Percentiles rank a stretch among this genome's conserved stretches.
Conservation (phyloP, 176 grass and related monocot species). For the Paspalum vaginatum region DNA sequence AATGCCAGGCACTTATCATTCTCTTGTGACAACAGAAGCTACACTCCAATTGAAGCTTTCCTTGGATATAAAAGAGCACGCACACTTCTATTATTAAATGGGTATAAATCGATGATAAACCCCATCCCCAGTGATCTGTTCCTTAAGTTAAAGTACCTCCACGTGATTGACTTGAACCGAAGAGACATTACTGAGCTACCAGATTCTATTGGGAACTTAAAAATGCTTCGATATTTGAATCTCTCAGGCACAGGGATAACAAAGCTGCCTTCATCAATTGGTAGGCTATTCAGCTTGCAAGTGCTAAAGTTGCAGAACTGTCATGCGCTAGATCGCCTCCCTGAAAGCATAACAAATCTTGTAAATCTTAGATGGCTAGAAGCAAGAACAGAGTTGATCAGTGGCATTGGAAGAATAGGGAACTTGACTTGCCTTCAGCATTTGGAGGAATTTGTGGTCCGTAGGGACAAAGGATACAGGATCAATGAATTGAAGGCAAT, state of each 20-base stretch:
- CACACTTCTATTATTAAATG: constrained; percentile 63
- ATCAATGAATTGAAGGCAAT: constrained; percentile 65
- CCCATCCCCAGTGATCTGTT: constrained; percentile 58
- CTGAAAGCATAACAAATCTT: constrained; percentile 58
- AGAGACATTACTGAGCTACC: constrained; percentile 63
- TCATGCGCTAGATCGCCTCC: constrained; percentile 44
- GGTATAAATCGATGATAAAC: constrained; percentile 56
- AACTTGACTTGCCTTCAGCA: constrained; percentile 64
- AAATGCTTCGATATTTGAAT: constrained; percentile 76
- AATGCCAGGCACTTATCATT: constrained; percentile 63
- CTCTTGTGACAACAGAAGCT: constrained; percentile 54
- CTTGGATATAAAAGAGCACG: constrained; percentile 54
- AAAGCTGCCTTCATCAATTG: constrained; percentile 58
- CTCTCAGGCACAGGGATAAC: constrained; percentile 53
- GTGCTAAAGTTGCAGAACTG: constrained; percentile 61
- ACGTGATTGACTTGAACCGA: constrained; percentile 59
- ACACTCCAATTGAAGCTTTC: constrained; percentile 56
- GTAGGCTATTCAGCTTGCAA: constrained; percentile 64
- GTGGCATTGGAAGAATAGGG: constrained; percentile 51
- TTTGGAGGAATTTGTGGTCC: constrained; percentile 66
- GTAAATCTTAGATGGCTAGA: constrained; percentile 67
- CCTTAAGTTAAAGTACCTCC: constrained; percentile 55
- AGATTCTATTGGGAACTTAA: constrained; percentile 68
- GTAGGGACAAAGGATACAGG: constrained; percentile 57
- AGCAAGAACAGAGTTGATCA: constrained; percentile 53